phyloP scores from a whole-genome alignment of 2,329 filamentous ascomycete species.

The Endothia cerciana region DNA sequence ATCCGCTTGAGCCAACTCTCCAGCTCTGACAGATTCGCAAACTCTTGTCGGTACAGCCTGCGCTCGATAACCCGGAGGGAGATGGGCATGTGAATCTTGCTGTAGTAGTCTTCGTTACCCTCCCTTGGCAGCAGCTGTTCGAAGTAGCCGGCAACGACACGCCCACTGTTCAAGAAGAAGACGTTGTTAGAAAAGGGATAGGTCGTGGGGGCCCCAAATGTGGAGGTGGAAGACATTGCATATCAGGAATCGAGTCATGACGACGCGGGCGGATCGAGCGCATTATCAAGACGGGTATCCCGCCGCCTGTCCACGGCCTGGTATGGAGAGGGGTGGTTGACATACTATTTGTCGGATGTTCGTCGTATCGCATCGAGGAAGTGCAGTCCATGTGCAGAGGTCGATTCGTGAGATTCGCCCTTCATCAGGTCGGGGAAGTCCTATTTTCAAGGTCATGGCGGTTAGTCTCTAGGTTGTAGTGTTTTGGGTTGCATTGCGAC shows the following conservation, averaged over 20 bases:
- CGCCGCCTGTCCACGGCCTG: neutral
- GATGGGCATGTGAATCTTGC: slow-evolving; percentile 75
- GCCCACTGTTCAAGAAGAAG: slow-evolving; percentile 57
- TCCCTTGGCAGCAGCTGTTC: slow-evolving; percentile 69
- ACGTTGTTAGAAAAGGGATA: slow-evolving; percentile 30
- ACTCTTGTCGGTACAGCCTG: slow-evolving; percentile 71
- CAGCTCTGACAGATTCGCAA: slow-evolving; percentile 71
- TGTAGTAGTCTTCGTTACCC: slow-evolving; percentile 75
- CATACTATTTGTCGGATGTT: slow-evolving; percentile 81
- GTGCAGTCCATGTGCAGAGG: slow-evolving; percentile 70
- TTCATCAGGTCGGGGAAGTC: slow-evolving; percentile 53
- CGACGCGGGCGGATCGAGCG: slow-evolving; percentile 16
- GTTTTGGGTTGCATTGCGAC: neutral
- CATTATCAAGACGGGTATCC: slow-evolving; percentile 11
- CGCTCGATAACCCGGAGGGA: slow-evolving; percentile 77
- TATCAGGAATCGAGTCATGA: slow-evolving; percentile 12
- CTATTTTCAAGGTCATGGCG: slow-evolving; percentile 30
- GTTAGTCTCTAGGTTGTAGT: slow-evolving; percentile 23
- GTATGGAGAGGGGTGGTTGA: slow-evolving; percentile 30
- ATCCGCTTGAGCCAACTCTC: slow-evolving; percentile 89
- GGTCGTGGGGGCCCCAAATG: neutral
- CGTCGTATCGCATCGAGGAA: slow-evolving; percentile 76
- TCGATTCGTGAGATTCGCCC: slow-evolving; percentile 69
- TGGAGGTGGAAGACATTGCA: slow-evolving; percentile 23
- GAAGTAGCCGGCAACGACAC: slow-evolving; percentile 75